These are phyloP conservation scores for Dactylellina leptospora DNA, from an alignment of 2,329 filamentous ascomycete species.

Conservation along the genomic window DNA sequence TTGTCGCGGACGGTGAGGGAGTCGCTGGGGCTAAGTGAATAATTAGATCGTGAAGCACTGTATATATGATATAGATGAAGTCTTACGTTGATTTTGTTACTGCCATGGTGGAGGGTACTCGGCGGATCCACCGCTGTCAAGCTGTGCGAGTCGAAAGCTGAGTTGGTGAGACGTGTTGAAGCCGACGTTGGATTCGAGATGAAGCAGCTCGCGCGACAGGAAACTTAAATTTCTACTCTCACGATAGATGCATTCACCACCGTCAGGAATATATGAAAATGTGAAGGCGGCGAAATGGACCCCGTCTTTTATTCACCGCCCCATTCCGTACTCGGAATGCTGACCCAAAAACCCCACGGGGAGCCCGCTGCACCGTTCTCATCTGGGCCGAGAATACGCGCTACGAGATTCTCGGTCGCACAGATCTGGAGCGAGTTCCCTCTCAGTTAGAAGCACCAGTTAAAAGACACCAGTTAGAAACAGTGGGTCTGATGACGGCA, in stretches of 20 bases:
- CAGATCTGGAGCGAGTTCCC: too few relatives aligned
- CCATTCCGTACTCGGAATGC: conserved; percentile 15
- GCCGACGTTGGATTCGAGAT: conserved; percentile 12
- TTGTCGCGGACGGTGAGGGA: conserved; percentile 60
- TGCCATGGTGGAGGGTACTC: conserved; percentile 23
- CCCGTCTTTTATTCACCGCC: background rate
- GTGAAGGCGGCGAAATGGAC: background rate
- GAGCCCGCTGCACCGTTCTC: background rate
- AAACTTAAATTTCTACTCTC: background rate
- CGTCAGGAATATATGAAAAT: background rate
- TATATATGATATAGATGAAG: background rate
- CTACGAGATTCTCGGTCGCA: conserved; percentile 50
- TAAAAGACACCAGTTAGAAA: too few relatives aligned
- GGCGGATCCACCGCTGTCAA: background rate
- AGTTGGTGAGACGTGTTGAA: conserved; percentile 18
- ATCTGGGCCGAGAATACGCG: conserved; percentile 44
- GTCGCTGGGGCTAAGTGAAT: conserved; percentile 23
- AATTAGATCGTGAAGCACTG: background rate
- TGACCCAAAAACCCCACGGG: background rate
- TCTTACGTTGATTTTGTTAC: conserved; percentile 44
- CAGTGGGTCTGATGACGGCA: conserved; percentile 41
- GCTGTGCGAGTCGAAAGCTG: background rate
- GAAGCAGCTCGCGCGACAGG: conserved; percentile 6
- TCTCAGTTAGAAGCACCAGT: too few relatives aligned
- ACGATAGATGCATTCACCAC: background rate